These are phyloP conservation scores for Cladosporium sp. DNA, from an alignment of 2,329 filamentous ascomycete species.

Conservation along the genomic window DNA sequence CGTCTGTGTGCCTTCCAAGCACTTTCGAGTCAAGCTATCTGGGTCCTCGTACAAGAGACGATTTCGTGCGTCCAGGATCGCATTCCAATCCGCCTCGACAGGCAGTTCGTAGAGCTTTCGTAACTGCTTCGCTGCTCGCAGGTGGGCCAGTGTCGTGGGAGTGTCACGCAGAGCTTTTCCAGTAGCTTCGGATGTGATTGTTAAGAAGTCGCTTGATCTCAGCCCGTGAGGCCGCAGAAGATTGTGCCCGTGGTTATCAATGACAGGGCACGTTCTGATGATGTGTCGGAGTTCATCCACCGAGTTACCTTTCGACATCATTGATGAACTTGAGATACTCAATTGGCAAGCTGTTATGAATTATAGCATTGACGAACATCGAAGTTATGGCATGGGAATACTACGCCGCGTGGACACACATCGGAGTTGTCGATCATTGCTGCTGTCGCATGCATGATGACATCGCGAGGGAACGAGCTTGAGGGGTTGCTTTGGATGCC, in stretches of 20 bases:
- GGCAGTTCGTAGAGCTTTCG: slow-evolving; percentile 63
- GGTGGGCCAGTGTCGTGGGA: slow-evolving; percentile 65
- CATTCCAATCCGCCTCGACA: slow-evolving; percentile 60
- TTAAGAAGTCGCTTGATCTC: slow-evolving; percentile 56
- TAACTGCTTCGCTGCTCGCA: slow-evolving; percentile 70
- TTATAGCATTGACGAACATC: neutral
- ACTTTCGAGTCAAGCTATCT: slow-evolving; percentile 62
- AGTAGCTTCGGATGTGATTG: slow-evolving; percentile 72
- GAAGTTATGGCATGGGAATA: neutral
- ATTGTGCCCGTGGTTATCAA: slow-evolving; percentile 74
- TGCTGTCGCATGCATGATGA: slow-evolving; percentile 10
- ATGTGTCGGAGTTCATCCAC: slow-evolving; percentile 33
- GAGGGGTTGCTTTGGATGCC: neutral
- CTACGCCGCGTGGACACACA: neutral
- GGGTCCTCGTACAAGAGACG: slow-evolving; percentile 50
- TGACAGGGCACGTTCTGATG: slow-evolving; percentile 54
- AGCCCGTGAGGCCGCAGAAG: slow-evolving; percentile 58
- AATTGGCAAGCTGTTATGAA: neutral
- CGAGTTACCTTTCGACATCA: slow-evolving; percentile 27
- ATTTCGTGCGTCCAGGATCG: slow-evolving; percentile 53
- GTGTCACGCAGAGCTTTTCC: slow-evolving; percentile 67
- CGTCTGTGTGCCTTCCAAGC: slow-evolving; percentile 71
- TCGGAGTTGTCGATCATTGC: neutral
- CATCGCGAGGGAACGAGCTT: slow-evolving; percentile 1
- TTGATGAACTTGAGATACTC: neutral